These are phyloP conservation scores for Kregervanrija pseudodelftensis DNA, from an alignment of 805 yeast species.

Conservation along the genomic window DNA sequence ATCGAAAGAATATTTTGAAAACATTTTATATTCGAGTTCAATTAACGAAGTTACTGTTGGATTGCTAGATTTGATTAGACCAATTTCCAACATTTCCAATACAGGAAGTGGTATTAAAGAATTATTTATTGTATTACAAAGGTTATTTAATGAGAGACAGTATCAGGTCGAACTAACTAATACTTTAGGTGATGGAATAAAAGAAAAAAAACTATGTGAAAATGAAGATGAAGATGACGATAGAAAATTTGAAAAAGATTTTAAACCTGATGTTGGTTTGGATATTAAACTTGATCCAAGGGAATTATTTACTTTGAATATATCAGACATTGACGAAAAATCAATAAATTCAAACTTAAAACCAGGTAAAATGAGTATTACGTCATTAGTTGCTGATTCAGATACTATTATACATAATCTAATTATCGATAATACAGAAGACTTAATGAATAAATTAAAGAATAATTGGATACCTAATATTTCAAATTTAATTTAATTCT, in stretches of 20 bases:
- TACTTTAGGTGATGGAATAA: no score
- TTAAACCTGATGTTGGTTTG: no score
- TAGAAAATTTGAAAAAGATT: background rate
- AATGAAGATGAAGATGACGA: background rate
- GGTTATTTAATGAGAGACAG: no score
- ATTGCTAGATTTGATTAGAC: no score
- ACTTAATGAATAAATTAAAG: slow-evolving; percentile 3
- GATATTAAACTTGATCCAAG: slow-evolving; percentile 2
- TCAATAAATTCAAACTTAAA: background rate
- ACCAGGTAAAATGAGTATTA: slow-evolving; percentile 14
- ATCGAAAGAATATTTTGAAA: no score
- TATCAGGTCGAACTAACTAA: no score
- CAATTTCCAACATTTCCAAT: no score
- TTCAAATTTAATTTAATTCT: no score
- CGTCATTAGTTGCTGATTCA: slow-evolving; percentile 11
- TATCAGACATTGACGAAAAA: background rate
- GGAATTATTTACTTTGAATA: slow-evolving; percentile 1
- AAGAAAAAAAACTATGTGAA: background rate
- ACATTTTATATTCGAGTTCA: no score
- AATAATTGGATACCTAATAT: slow-evolving; percentile 7
- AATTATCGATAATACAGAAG: background rate
- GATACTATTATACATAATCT: slow-evolving; percentile 3
- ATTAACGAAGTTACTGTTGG: no score
- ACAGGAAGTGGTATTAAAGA: no score
- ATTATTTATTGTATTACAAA: no score